phyloP scores from a whole-genome alignment of 257 asterid species.

The Salvia miltiorrhiza region DNA sequence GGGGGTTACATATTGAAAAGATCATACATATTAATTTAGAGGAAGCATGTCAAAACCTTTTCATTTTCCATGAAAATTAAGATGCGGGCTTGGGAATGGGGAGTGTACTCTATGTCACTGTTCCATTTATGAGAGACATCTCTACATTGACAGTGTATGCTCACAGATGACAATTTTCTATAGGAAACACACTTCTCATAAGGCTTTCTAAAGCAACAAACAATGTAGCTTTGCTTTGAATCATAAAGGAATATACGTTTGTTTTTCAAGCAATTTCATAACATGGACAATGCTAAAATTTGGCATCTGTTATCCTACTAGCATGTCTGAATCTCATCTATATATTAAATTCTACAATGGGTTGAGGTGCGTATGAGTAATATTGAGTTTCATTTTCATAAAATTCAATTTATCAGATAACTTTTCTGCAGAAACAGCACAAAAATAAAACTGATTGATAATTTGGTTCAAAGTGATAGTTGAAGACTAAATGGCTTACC shows the following conservation, averaged over 20 bases:
- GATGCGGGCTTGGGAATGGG: neutral
- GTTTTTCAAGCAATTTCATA: neutral
- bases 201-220: neutral
- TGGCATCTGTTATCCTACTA: neutral
- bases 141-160: neutral
- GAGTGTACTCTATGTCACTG: neutral
- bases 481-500: conserved; percentile 31
- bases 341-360: neutral
- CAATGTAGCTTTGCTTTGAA: conserved; percentile 1
- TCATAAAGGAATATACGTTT: neutral
- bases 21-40: neutral
- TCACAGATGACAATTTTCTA: neutral
- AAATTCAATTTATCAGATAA: neutral
- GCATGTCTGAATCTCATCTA: neutral
- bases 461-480: conserved; percentile 7
- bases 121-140: neutral
- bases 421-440: conserved; percentile 2
- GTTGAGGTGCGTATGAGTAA: neutral
- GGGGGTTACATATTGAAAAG: neutral
- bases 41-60: neutral
- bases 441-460: neutral
- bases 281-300: neutral
- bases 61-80: neutral
- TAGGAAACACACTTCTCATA: neutral
- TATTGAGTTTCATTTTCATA: neutral